Conservation (phyloP, 352 stramenopile species). For the Phytophthora nicotianae region DNA sequence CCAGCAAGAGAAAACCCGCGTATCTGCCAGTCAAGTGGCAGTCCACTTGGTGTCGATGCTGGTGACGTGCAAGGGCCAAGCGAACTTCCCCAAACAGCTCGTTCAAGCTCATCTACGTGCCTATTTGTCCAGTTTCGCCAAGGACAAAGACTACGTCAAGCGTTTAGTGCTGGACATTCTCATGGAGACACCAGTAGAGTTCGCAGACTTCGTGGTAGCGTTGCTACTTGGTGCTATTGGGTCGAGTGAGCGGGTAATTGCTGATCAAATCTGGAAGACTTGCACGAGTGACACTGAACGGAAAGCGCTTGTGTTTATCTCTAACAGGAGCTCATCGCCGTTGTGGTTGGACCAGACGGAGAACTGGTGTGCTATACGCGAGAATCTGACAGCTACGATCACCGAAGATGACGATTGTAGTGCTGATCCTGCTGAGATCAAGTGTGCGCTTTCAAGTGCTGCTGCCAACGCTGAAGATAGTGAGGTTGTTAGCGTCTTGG, state of each 20-base stretch:
- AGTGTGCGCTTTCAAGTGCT: slow-evolving; percentile 1
- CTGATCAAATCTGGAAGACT: slow-evolving; percentile 37
- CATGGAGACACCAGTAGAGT: slow-evolving; percentile 56
- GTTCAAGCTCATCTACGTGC: slow-evolving; percentile 66
- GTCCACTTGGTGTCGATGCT: slow-evolving; percentile 68
- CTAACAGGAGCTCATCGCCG: slow-evolving; percentile 22
- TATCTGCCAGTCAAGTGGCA: slow-evolving; percentile 43
- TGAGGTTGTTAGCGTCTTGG: slow-evolving; percentile 4
- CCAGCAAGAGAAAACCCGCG: slow-evolving; percentile 16
- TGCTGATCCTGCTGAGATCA: not conserved
- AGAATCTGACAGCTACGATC: slow-evolving; percentile 16
- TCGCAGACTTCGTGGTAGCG: slow-evolving; percentile 49
- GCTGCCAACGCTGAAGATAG: slow-evolving; percentile 2
- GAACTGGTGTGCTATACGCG: slow-evolving; percentile 26
- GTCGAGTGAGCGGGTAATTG: slow-evolving; percentile 22
- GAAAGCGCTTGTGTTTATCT: slow-evolving; percentile 33
- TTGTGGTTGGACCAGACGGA: slow-evolving; percentile 30
- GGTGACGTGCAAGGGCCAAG: slow-evolving; percentile 52
- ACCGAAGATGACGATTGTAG: not conserved
- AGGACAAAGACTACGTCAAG: slow-evolving; percentile 12
- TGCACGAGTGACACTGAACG: slow-evolving; percentile 43
- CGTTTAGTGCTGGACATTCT: slow-evolving; percentile 63
- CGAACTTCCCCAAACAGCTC: slow-evolving; percentile 71
- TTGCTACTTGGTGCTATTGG: slow-evolving; percentile 39
- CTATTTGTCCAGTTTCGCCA: slow-evolving; percentile 32